Percentiles rank a stretch among this genome's conserved stretches.
Conservation (phyloP, 2,329 filamentous ascomycete genomes). For the Alternaria metachromatica region DNA sequence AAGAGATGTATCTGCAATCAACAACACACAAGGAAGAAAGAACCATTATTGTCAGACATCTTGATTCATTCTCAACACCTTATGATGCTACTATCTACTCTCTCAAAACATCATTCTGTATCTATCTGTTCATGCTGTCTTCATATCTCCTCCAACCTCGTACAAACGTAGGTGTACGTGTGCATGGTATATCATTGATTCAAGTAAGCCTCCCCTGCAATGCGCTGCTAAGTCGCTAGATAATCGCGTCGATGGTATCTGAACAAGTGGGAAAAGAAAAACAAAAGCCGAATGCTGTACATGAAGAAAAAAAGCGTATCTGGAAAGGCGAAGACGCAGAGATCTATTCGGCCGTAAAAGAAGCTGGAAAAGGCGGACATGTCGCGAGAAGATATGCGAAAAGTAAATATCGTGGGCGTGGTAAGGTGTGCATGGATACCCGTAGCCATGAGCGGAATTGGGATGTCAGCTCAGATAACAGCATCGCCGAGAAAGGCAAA, state of each 20-base stretch:
- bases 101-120: background rate
- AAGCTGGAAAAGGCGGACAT: background rate
- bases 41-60: background rate
- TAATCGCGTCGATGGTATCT: background rate
- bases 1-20: background rate
- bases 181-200: background rate
- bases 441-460: background rate
- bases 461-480: conserved; percentile 26
- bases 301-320: background rate
- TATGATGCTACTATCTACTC: background rate
- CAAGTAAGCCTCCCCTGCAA: background rate
- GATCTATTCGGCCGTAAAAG: background rate
- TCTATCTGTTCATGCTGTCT: background rate
- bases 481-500: conserved; percentile 43
- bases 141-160: background rate
- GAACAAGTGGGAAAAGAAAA: background rate
- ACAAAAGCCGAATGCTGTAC: background rate
- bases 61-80: background rate
- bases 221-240: background rate
- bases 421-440: background rate
- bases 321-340: background rate
- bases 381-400: background rate
- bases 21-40: background rate
- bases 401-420: background rate
- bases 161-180: background rate